Evolutionary conservation across 1,139 yeast genomes (phyloP), one percentile per base, ranked within the genome.

Genomic region (Debaryomyces sp.): DNA sequence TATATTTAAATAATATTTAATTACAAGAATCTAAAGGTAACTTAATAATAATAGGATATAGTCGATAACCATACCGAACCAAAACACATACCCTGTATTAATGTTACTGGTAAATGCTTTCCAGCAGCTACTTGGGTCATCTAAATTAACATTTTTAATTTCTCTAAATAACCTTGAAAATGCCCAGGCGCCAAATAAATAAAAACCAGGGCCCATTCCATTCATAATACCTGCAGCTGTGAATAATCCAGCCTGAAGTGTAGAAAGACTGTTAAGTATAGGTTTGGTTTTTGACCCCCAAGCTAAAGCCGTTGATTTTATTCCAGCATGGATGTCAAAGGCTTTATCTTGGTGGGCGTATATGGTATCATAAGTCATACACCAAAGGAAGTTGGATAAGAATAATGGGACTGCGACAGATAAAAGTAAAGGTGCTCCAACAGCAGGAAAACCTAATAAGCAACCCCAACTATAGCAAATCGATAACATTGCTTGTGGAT

Each of bases 261-360:
- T 73, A 9, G 89, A 80, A 53, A 90, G 64, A 0, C 80, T 83
- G 44, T 80, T 75, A 58, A 89, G 71, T 43, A 91, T 82, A 4
- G 84, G 80, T 61, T 87, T 90, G 1, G 96, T 81, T 30, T 81
- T 78, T 18, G 80, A 81, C 3, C 95, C 96, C 98, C 99, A 94
- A 5, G 87, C 90, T 58, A 94, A 78, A 5, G 99, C 99, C 0
- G 98, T 90, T 1, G 97, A 89, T 66, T 92, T 91, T 56, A 95
- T 87, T 6, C 98, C 98, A 0, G 96, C 98, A 48, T 79, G 73
- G 46, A 87, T 71, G 66, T 95, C 99, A 61, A 87, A 95, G 50
- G 68, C 71, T 70, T 95, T 95, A 67, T 95, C 99, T 71, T 95
- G 99, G 66, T 95, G 99, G 1, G 99, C 99, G 66, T 95, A 95